Evolutionary conservation across 495 filamentous ascomycete genomes (phyloP), one percentile per base, ranked within the genome.

Genomic region (Trichoderma parareesei): DNA sequence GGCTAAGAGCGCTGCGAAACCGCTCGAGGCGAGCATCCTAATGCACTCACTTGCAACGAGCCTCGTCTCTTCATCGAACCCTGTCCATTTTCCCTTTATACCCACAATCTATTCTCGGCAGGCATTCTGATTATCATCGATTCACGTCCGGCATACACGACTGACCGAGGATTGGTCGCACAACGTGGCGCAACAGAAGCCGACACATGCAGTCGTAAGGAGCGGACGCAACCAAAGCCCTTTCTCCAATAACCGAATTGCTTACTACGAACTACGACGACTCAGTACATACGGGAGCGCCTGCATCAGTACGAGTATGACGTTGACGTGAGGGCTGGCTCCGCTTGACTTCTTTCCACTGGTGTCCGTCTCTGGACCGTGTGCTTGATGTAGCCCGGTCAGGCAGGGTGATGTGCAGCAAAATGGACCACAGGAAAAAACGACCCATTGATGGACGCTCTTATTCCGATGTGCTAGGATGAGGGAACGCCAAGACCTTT

Each of bases 1-100:
- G 53, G 53, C 20, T 11, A 13, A 57, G 9, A 57, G 20, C 33
- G 11, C 20, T 57, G 27, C 27, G 11, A 57, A 57, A 57, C 27
- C 20, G 53, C 53, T 10, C 35, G 13, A 57, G 53, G 53, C 53
- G 53, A 57, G 53, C 53, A 57, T 33, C 27, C 53, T 57, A 57
- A 57, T 57, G 53, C 53, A 57, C 53, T 57, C 53, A 57, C 53
- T 57, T 57, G 53, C 53, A 27, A 57, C 53, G 9, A 57, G 53
- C 53, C 53, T 35, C 11, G 27, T 37, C 6, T 57, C 4, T 57
- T 38, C 10, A 35, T 57, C 27, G 13, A 35, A 35, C 16, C 11
- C 14, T 55, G 20, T 55, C 44, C 11, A 48, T 18, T 49, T 49
- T n/a, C 2, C 13, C 41, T 43, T 43, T 43, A 43, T 43, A 9